Evolutionary conservation across 306 rosid genomes (phyloP).

Genomic region (Malus sieversii): DNA sequence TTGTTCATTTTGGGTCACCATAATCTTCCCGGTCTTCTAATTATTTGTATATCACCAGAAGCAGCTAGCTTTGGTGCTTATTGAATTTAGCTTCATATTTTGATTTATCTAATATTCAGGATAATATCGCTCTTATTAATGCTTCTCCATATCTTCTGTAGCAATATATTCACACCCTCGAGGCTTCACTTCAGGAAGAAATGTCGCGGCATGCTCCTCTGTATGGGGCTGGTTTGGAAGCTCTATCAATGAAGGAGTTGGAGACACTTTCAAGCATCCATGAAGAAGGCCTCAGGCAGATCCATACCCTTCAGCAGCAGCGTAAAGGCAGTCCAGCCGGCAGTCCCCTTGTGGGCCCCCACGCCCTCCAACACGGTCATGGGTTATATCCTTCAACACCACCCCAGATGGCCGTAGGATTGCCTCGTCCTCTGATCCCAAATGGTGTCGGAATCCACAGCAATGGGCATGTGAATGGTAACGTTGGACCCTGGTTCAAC

Average conservation of each 20-base stretch:
- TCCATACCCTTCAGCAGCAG: slow-evolving; percentile 89
- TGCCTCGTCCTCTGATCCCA: slow-evolving; percentile 60
- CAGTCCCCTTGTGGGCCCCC: slow-evolving; percentile 78
- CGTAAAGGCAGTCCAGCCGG: slow-evolving; percentile 70
- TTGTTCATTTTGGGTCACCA: not conserved
- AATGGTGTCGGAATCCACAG: slow-evolving; percentile 80
- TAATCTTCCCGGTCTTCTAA: not conserved
- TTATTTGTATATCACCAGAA: not conserved
- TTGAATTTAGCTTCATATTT: slow-evolving; percentile 10
- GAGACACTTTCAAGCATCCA: slow-evolving; percentile 86
- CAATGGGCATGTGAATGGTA: slow-evolving; percentile 92
- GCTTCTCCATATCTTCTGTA: slow-evolving; percentile 35
- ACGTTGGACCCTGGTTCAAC: slow-evolving; percentile 90
- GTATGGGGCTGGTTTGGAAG: slow-evolving; percentile 93
- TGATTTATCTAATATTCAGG: not conserved
- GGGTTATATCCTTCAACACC: slow-evolving; percentile 67
- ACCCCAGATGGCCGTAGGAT: slow-evolving; percentile 49
- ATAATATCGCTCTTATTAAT: slow-evolving; percentile 13
- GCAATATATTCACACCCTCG: slow-evolving; percentile 94
- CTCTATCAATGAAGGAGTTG: slow-evolving; percentile 87
- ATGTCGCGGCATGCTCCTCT: slow-evolving; percentile 96
- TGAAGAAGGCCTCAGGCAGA: slow-evolving; percentile 94
- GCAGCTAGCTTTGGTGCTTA: slow-evolving; percentile 1
- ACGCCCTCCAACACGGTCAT: slow-evolving; percentile 60
- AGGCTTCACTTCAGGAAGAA: slow-evolving; percentile 91